Conservation (phyloP, 1,284 basidiomycete genomes). For the Meripilus lineatus region DNA sequence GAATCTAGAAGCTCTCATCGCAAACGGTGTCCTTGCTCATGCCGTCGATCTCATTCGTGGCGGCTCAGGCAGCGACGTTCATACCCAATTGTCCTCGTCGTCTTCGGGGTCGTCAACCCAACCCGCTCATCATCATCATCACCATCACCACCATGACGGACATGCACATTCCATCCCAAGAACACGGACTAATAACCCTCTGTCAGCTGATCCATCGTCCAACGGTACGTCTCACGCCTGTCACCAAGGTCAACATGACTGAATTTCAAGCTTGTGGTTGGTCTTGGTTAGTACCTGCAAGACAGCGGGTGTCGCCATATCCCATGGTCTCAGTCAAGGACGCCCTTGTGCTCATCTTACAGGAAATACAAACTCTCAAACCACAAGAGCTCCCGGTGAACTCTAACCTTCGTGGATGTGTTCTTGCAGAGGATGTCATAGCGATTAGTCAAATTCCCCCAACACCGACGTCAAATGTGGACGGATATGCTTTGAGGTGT, state of each 20-base stretch:
- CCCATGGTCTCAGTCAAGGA: constrained; percentile 63
- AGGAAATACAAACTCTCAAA: constrained; percentile 41
- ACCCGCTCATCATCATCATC: constrained; percentile 32
- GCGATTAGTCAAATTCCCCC: constrained; percentile 61
- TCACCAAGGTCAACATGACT: constrained; percentile 9
- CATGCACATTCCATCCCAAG: constrained; percentile 41
- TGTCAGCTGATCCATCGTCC: constrained; percentile 66
- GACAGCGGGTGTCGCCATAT: constrained; percentile 75
- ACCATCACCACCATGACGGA: constrained; percentile 38
- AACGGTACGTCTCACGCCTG: constrained; percentile 42
- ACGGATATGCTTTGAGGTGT: constrained; percentile 83
- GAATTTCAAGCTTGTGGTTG: constrained; percentile 3
- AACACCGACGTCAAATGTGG: constrained; percentile 74
- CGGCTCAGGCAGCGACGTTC: constrained; percentile 58
- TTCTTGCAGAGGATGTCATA: constrained; percentile 73
- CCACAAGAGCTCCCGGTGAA: constrained; percentile 43
- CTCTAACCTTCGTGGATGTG: constrained; percentile 51
- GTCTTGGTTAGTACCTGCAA: constrained; percentile 47
- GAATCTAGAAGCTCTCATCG: constrained; percentile 62
- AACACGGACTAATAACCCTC: constrained; percentile 38
- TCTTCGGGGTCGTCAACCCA: constrained; percentile 7
- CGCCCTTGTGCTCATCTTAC: constrained; percentile 55
- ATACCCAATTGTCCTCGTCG: constrained; percentile 31
- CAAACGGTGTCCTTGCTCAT: constrained; percentile 55
- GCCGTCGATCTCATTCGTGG: constrained; percentile 75